phyloP scores from a whole-genome alignment of 805 yeast genomes.

The Naumovozyma baii region DNA sequence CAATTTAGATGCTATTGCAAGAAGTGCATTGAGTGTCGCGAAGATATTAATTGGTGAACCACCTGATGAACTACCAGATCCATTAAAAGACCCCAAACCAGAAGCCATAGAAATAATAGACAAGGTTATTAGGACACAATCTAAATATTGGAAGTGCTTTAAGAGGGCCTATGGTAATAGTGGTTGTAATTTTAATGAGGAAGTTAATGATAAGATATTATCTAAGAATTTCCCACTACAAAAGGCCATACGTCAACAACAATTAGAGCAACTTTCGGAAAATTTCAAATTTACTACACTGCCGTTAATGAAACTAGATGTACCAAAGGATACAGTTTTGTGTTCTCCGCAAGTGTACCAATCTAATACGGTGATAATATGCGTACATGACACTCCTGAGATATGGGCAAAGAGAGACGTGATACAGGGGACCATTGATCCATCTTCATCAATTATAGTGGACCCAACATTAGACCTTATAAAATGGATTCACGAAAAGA shows the following conservation, averaged over 20 bases:
- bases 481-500: conserved; percentile 50
- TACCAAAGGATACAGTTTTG: conserved; percentile 32
- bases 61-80: conserved; percentile 63
- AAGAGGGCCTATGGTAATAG: conserved; percentile 49
- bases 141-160: conserved; percentile 80
- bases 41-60: conserved; percentile 91
- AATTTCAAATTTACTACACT: conserved; percentile 52
- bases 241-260: conserved; percentile 68
- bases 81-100: conserved; percentile 46
- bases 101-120: conserved; percentile 75
- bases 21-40: conserved; percentile 84
- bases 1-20: conserved; percentile 81
- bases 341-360: conserved; percentile 60
- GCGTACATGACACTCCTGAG: conserved; percentile 87
- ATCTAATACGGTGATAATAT: conserved; percentile 52
- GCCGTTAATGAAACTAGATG: conserved; percentile 45
- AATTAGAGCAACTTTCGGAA: conserved; percentile 46
- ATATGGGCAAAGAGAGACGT: conserved; percentile 85
- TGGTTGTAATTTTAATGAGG: conserved; percentile 31
- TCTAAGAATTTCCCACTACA: conserved; percentile 45
- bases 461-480: conserved; percentile 66
- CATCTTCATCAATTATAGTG: conserved; percentile 60
- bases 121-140: conserved; percentile 69
- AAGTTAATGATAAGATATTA: conserved; percentile 22
- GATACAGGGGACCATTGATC: conserved; percentile 64